These are phyloP conservation scores for Nothophoma quercina DNA, from an alignment of 2,329 filamentous ascomycete species.

Conservation along the genomic window DNA sequence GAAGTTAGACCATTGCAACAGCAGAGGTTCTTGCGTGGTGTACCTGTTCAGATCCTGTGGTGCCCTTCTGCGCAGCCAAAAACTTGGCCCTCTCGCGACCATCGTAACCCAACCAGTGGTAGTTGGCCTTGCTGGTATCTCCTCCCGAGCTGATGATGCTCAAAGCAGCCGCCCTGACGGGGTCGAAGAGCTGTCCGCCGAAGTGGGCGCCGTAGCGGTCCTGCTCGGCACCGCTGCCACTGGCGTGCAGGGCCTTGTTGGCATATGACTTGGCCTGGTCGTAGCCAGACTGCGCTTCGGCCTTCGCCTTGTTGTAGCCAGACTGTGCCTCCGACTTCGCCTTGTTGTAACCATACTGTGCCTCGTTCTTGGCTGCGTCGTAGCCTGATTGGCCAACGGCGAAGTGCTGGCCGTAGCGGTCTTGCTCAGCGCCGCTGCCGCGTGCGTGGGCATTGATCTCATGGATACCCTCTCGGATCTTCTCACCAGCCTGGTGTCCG, in stretches of 20 bases:
- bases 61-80: constrained; percentile 37
- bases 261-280: constrained; percentile 33
- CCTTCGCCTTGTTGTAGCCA: constrained; percentile 30
- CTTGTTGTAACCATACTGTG: constrained; percentile 30
- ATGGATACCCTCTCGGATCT: constrained; percentile 30
- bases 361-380: constrained; percentile 30
- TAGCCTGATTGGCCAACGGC: constrained; percentile 23
- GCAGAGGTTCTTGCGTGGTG: not conserved
- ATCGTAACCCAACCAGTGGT: constrained; percentile 41
- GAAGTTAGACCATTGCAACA: not conserved
- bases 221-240: constrained; percentile 42
- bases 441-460: constrained; percentile 26
- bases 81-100: constrained; percentile 40
- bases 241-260: constrained; percentile 19
- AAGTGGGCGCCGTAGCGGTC: constrained; percentile 45
- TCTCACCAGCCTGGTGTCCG: constrained; percentile 28
- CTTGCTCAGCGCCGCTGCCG: constrained; percentile 44
- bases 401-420: constrained; percentile 40
- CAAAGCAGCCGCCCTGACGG: constrained; percentile 33
- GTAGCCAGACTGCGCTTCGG: constrained; percentile 22
- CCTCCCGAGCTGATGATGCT: constrained; percentile 33
- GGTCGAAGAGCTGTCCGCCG: constrained; percentile 31
- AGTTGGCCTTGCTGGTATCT: constrained; percentile 33
- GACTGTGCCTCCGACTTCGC: constrained; percentile 29
- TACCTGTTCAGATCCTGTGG: constrained; percentile 46